Conservation (phyloP, 371 early-diverging fungal genomes). For the Smittium mucronatum region DNA sequence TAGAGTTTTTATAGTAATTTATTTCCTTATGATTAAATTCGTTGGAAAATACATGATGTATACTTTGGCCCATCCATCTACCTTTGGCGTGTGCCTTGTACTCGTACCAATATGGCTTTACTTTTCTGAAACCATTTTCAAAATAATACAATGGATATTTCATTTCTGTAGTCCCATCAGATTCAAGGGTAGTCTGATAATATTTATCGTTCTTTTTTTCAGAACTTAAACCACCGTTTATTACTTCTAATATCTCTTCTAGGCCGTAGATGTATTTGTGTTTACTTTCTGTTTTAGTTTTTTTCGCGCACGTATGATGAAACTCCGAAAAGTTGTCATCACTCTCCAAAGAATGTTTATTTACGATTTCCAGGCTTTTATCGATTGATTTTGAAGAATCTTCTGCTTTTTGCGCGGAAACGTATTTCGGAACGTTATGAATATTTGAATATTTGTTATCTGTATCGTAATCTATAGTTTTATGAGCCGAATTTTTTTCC, state of each 20-base stretch:
- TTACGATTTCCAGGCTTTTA: too few relatives aligned
- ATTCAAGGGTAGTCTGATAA: not conserved
- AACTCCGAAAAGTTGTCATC: too few relatives aligned
- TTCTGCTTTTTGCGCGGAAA: too few relatives aligned
- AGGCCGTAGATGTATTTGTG: not conserved
- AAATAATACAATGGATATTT: conserved; percentile 31
- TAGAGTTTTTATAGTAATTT: conserved; percentile 70
- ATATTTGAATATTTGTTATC: too few relatives aligned
- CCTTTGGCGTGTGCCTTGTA: conserved; percentile 77
- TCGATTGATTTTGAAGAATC: too few relatives aligned
- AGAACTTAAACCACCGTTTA: not conserved
- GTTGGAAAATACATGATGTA: conserved; percentile 60
- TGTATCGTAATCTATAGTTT: too few relatives aligned
- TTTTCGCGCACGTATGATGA: too few relatives aligned
- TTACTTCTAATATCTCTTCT: not conserved
- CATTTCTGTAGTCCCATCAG: not conserved
- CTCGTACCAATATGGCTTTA: conserved; percentile 67
- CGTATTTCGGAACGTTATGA: too few relatives aligned
- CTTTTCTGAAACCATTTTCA: conserved; percentile 52
- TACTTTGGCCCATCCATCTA: conserved; percentile 65
- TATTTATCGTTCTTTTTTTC: not conserved
- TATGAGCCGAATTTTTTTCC: too few relatives aligned
- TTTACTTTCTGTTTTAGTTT: too few relatives aligned
- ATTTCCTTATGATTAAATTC: conserved; percentile 77
- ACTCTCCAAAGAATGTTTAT: too few relatives aligned